Evolutionary conservation across 2,329 filamentous ascomycete species (phyloP).

Genomic region (Coleophoma eucalyptorum): DNA sequence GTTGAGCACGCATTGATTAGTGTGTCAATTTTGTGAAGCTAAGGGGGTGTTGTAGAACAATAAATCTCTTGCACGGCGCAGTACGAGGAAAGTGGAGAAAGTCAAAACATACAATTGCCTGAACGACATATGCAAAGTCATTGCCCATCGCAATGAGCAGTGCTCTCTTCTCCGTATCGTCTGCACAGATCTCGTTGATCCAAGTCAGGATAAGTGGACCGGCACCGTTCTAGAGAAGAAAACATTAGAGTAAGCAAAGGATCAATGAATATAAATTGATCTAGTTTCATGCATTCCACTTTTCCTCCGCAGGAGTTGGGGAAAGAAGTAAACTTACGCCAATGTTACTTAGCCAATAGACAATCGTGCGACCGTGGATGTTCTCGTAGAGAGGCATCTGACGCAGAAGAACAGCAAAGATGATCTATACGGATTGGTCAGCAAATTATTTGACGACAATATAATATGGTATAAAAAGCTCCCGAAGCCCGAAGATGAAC

Average conservation of each 20-base stretch:
- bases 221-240: slow-evolving; percentile 22
- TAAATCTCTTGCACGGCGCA: not conserved
- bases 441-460: not conserved
- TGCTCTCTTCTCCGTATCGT: slow-evolving; percentile 26
- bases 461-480: not conserved
- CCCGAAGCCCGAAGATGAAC: slow-evolving; percentile 2
- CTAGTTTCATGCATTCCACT: not conserved
- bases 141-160: slow-evolving; percentile 27
- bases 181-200: slow-evolving; percentile 31
- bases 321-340: slow-evolving; percentile 20
- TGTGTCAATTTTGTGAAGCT: too few relatives aligned
- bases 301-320: too few relatives aligned
- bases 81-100: not conserved
- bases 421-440: slow-evolving; percentile 16
- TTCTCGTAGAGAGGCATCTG: slow-evolving; percentile 33
- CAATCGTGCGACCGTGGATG: slow-evolving; percentile 29
- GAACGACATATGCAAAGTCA: slow-evolving; percentile 29
- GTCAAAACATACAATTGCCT: slow-evolving; percentile 26
- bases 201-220: slow-evolving; percentile 34
- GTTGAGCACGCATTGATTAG: not conserved
- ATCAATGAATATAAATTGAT: not conserved
- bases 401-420: slow-evolving; percentile 28
- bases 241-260: not conserved
- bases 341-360: slow-evolving; percentile 34
- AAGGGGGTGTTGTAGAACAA: not conserved